Evolutionary conservation across 1,139 yeast species (phyloP).

Genomic region (Lodderomyces pseudojiufengensis): DNA sequence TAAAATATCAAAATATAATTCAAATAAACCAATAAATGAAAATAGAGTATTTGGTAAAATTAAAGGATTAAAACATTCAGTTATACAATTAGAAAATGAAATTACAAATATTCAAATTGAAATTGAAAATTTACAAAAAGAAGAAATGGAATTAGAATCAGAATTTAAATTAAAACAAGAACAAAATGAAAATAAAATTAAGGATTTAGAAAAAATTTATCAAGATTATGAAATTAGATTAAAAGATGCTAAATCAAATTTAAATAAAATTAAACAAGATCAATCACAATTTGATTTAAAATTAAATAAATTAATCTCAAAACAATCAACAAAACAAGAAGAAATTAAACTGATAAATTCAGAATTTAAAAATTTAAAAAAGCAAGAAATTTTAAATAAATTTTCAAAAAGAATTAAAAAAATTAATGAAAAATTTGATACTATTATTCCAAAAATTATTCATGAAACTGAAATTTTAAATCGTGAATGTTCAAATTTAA

Average conservation of each 20-base stretch:
- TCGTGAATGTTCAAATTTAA: slow-evolving; percentile 12
- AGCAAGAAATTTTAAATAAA: slow-evolving; percentile 24
- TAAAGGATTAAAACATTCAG: slow-evolving; percentile 41
- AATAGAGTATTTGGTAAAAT: slow-evolving; percentile 36
- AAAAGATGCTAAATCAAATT: slow-evolving; percentile 19
- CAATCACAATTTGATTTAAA: slow-evolving; percentile 20
- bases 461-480: slow-evolving; percentile 17
- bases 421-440: slow-evolving; percentile 37
- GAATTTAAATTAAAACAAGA: slow-evolving; percentile 21
- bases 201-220: slow-evolving; percentile 22
- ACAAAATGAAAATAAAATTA: slow-evolving; percentile 20
- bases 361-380: slow-evolving; percentile 31
- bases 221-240: slow-evolving; percentile 25
- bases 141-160: slow-evolving; percentile 17
- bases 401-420: slow-evolving; percentile 28
- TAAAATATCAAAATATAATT: slow-evolving; percentile 39
- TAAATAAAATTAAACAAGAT: slow-evolving; percentile 25
- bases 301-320: slow-evolving; percentile 25
- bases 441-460: slow-evolving; percentile 33
- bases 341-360: slow-evolving; percentile 24
- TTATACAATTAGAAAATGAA: slow-evolving; percentile 39
- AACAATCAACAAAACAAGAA: slow-evolving; percentile 22
- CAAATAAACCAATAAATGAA: slow-evolving; percentile 23
- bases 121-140: slow-evolving; percentile 17
- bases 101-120: slow-evolving; percentile 24